Base-by-base conservation (phyloP, 441 rosid species). In the Aquilaria agallochum region DNA sequence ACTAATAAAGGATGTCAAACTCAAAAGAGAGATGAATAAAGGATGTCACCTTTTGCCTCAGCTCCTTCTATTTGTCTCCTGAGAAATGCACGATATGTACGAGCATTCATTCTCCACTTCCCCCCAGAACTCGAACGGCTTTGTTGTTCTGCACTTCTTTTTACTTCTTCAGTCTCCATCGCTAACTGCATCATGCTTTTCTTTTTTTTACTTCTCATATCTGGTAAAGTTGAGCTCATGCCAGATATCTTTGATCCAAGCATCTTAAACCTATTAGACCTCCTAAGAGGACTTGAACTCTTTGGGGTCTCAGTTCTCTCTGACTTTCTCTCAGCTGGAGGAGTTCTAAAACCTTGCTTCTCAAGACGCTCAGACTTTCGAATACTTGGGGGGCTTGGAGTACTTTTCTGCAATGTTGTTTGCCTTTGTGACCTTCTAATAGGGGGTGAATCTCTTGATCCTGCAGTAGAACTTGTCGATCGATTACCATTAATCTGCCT, bases 201-300 rank as follows among this genome's bases (percentile, higher is more conserved):
- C 72, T 72, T 75, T 65, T 69, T 80, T 66, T 63, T 75, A 59
- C 50, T 67, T 71, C 73, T 75, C 47, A 31, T 51, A 64, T 31
- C 60, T n/a, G 63, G 54, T 11, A 74, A 68, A 14, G 53, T 72
- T 15, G 57, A 61, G 65, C 66, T 76, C 73, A 61, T 69, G 32
- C 62, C 69, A 45, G 82, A 65, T 59, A 72, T 67, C 68, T 76
- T 85, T 4, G 77, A 75, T 50, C 71, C 82, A 14, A 64, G 73
- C 62, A 61, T 76, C 76, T 82, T 83, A 55, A 79, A 78, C 77
- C 86, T 82, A 65, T 70, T 68, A 3, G 89, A 82, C 82, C 92
- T 85, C 73, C 80, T 80, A 73, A 80, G 67, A 60, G 89, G 76
- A 79, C 77, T 72, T 9, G 66, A 55, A 2, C 59, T 47, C 53